Evolutionary conservation across 352 stramenopile genomes (phyloP).

Genomic region (Blastocystis sp.): DNA sequence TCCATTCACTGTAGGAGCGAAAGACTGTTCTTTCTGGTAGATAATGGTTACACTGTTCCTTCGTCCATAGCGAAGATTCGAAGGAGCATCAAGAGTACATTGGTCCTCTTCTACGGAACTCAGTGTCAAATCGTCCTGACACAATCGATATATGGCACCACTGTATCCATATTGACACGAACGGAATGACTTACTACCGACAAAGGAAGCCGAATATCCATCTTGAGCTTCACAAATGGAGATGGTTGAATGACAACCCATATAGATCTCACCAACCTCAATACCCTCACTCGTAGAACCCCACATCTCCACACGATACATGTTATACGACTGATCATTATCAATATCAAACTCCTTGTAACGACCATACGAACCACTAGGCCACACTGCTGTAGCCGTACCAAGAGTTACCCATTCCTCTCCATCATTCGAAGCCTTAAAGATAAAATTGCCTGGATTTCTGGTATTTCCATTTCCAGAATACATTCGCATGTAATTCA

Average conservation of each 20-base stretch:
- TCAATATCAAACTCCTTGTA: neutral
- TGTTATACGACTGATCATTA: neutral
- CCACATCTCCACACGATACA: neutral
- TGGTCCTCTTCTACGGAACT: neutral
- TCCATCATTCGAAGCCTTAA: neutral
- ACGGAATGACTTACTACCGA: neutral
- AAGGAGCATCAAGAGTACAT: neutral
- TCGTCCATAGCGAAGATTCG: neutral
- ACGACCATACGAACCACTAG: neutral
- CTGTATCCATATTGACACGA: neutral
- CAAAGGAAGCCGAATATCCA: neutral
- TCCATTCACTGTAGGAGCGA: neutral
- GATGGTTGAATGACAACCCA: neutral
- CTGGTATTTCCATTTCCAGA: neutral
- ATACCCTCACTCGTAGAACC: neutral
- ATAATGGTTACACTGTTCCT: neutral
- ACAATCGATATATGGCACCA: neutral
- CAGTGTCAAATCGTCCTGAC: neutral
- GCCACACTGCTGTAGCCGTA: neutral
- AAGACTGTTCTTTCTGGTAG: neutral
- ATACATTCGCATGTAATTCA: neutral
- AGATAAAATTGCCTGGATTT: neutral
- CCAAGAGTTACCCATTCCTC: neutral
- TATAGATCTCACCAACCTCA: slow-evolving; percentile 7
- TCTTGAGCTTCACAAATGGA: neutral